Evolutionary conservation across 202 grass and related monocot genomes (phyloP), one percentile per base, ranked within the genome.

Genomic region (Cymbopogon flexuosus): DNA sequence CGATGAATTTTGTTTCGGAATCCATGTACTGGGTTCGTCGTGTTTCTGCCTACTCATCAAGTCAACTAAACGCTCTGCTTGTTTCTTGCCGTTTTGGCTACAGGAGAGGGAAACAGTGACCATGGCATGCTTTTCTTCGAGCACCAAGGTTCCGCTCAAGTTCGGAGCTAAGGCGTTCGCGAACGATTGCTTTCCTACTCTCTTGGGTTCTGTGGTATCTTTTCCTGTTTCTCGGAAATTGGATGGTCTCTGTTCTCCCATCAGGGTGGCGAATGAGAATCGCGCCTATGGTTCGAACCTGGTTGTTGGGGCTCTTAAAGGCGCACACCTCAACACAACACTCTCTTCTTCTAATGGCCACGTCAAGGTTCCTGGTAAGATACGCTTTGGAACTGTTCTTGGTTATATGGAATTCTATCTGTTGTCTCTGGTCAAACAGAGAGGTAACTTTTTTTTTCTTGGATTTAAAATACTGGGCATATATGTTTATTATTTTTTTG

Each of bases 91-190:
- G 21, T 76, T 61, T 62, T 63, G 3, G 30, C 43, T 78, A 14
- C 42, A 79, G 83, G 30, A 27, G 27, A 27, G 27, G 27, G 40
- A 40, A 21, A 71, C 62, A 22, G 65, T 78, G 43, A 51, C 5
- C 5, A 83, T 90, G 91, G 79, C 91, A 81, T 86, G 75, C 39
- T 34, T 59, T 81, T 62, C 79, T 76, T 63, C 42, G n/a, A 78
- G 41, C 35, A 42, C 57, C 10, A 77, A 72, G 14, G 61, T 19
- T 18, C 79, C 58, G 10, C 35, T 84, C 27, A 76, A 33, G 54
- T 57, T 84, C 29, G 15, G 63, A 56, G 11, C 78, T 16, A 80
- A 57, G 35, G 49, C 49, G 3, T 59, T 59, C 14, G 16, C 9
- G 5, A 70, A 43, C 9, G 70, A 40, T 8, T 14, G 1, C 14